Conservation (phyloP, 2,329 filamentous ascomycete genomes). For the Colletotrichum cuscutae region DNA sequence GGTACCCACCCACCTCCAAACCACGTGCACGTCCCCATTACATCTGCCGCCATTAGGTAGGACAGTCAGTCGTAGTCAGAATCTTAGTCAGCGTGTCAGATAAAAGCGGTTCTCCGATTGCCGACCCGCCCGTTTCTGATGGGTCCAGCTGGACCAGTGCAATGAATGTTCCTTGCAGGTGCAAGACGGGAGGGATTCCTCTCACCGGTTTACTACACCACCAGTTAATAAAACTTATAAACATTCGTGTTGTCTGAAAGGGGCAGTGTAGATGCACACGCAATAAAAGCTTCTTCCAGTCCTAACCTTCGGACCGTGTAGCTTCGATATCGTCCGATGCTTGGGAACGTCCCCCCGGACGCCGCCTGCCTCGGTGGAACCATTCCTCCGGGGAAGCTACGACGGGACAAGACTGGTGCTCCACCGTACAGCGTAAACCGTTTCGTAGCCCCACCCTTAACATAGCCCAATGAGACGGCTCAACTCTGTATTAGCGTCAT, state of each 20-base stretch:
- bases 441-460: not conserved
- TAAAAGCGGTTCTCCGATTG: not conserved
- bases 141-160: not conserved
- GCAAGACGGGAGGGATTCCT: slow-evolving; percentile 14
- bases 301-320: not conserved
- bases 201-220: not conserved
- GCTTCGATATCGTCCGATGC: slow-evolving; percentile 14
- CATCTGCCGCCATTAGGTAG: not conserved
- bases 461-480: slow-evolving; percentile 9
- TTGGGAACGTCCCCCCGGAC: not conserved
- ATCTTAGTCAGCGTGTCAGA: not conserved
- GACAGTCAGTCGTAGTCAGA: not conserved
- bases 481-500: slow-evolving; percentile 22
- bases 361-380: slow-evolving; percentile 29
- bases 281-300: not conserved
- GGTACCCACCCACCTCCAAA: not conserved
- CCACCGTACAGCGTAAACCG: not conserved
- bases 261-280: not conserved
- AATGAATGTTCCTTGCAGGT: not conserved
- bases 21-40: not conserved
- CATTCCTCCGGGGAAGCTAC: slow-evolving; percentile 12
- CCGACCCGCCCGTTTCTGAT: not conserved
- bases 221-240: not conserved
- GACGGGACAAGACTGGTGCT: no score
- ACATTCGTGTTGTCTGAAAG: not conserved